Base-by-base conservation (phyloP, 176 grass and related monocot species). In the Poa annua region DNA sequence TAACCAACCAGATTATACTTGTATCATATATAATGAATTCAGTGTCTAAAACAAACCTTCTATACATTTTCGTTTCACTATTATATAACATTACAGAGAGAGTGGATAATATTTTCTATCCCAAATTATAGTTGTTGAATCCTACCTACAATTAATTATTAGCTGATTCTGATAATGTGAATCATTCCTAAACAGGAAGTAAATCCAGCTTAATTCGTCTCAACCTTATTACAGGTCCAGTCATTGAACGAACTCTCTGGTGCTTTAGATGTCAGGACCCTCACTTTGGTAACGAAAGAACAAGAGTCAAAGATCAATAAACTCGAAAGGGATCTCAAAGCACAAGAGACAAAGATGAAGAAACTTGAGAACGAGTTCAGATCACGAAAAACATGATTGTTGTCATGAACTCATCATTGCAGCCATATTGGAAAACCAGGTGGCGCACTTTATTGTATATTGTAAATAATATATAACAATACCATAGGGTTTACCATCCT, bases 241-340 rank as follows among this genome's bases (percentile, higher is more conserved):
- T 86, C 85, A 57, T 55, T 95, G 64, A 89, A 86, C 13, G 83
- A 98, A 86, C 67, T 91, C 29, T 90, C 96, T 68, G 88, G 84
- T 85, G 89, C 87, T 71, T 83, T 95, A 94, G 89, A 95, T 87
- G 78, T 83, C 62, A 88, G 85, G 78, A 83, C 90, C 17, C 69
- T 95, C 52, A 90, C 83, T 64, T 39, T 90, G 35, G 64, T 62
- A 41, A 89, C 89, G 17, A 95, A 98, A 80, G 91, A 95, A 73
- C 92, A 98, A 82, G 92, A 93, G 85, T 91, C 83, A 74, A 95
- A 87, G 87, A 91, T 82, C 55, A 91, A 86, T 81, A 90, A 91
- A 78, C 88, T 88, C 0, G 91, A 98, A 85, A 33, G 8, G 20
- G 83, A 89, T 69, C 55, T 90, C 67, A 94, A 88, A 82, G 74